Conservation (phyloP, 2,329 filamentous ascomycete genomes). For the Trichoderma sp. region DNA sequence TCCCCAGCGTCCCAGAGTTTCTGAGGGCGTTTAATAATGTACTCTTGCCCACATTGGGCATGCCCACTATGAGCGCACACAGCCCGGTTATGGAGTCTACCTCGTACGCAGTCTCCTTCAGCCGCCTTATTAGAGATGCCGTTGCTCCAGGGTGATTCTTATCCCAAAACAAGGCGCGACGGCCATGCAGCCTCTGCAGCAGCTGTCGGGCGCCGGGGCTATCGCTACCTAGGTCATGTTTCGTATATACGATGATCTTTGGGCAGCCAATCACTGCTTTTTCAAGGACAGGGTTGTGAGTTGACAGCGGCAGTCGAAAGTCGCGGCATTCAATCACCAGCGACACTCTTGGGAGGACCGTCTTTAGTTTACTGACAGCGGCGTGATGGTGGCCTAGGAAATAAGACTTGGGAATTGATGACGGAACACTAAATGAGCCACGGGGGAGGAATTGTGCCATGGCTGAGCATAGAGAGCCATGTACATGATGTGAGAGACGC, state of each 20-base stretch:
- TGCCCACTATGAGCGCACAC: constrained; percentile 85
- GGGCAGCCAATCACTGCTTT: constrained; percentile 71
- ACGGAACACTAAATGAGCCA: constrained; percentile 69
- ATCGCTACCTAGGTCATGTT: constrained; percentile 70
- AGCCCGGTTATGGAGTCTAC: constrained; percentile 73
- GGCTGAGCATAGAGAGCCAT: not conserved
- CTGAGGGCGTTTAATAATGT: constrained; percentile 89
- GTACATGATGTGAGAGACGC: not conserved
- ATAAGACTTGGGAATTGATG: constrained; percentile 82
- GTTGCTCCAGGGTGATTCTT: constrained; percentile 43
- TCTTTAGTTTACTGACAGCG: constrained; percentile 81
- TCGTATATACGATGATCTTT: constrained; percentile 88
- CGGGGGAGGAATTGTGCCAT: constrained; percentile 70
- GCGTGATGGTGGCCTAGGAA: constrained; percentile 91
- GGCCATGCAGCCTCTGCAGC: constrained; percentile 43
- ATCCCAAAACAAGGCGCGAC: constrained; percentile 51
- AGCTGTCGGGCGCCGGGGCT: constrained; percentile 36
- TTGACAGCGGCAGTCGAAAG: constrained; percentile 85
- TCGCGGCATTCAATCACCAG: constrained; percentile 95
- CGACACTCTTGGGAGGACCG: constrained; percentile 76
- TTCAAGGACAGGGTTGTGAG: constrained; percentile 88
- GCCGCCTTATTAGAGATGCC: constrained; percentile 44
- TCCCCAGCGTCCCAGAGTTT: constrained; percentile 59
- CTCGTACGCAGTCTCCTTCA: constrained; percentile 40
- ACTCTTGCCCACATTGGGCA: constrained; percentile 98